Evolutionary conservation across 2,329 filamentous ascomycete genomes (phyloP), one percentile per base, ranked within the genome.

Genomic region (Paecilomyces formosus): DNA sequence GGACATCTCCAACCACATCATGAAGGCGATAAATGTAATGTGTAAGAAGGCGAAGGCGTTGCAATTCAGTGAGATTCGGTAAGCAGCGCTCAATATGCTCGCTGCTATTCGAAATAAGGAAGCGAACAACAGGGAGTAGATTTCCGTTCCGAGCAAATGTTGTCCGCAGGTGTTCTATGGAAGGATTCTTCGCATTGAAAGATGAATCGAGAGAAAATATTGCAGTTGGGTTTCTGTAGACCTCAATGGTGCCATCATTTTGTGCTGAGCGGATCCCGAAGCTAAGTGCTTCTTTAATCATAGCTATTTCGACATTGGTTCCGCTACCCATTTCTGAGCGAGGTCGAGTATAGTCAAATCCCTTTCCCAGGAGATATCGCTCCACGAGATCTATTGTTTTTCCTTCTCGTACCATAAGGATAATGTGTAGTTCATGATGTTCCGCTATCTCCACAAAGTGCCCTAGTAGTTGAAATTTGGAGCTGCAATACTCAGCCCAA

Each of bases 401-500:
- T 2, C 73, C 74, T 39, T 66, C 63, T 61, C 71, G 68, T 5
- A 72, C 68, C 60, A 73, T 71, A 33, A 79, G 64, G 15, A 78
- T 68, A 13, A 79, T 58, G 57, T 78, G 75, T 12, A 75, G 62
- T 54, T 76, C 72, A 55, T 68, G 64, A 3, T 58, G 63, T 22
- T 66, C 68, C 1, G 70, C 69, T 15, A 71, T 60, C 50, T 77
- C 70, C 28, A 78, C 69, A 13, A 79, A 65, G 57, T 75, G 71
- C n/a, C 74, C 73, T 3, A 79, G 67, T 21, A 79, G 72, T 21
- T 73, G 65, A 51, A 79, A 79, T 61, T 79, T 79, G 9, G 76
- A 70, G 54, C 77, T 78, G 7, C 74, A 77, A 61, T 79, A 78
- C 57, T 79, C 76, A 3, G 76, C 77, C 73, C 76, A 79, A 3